Evolutionary conservation across 208 protist species (phyloP), one percentile per base, ranked within the genome.

Genomic region (Zelonia costaricensis): DNA sequence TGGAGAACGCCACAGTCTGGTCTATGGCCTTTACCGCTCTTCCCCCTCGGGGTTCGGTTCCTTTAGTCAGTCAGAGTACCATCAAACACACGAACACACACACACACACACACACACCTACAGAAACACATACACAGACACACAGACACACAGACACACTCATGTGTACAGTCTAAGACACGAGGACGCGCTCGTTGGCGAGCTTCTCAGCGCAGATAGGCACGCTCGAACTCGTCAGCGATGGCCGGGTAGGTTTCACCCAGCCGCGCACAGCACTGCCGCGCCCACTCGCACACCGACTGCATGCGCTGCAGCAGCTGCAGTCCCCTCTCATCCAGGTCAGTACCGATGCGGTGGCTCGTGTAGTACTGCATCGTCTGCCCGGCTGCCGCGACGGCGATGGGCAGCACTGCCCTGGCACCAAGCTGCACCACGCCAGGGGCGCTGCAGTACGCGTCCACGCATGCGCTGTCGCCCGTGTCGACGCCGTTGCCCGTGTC

Each of bases 241-340:
- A 81, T 76, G 1, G 58, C 10, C 2, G 81, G 74, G 43, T 72
- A 76, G 22, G 38, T 53, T 1, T 66, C 62, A 36, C 63, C 78
- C 23, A 51, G 64, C 35, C 55, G 59, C 6, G 40, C 68, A 53
- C 81, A 84, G 74, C 81, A 88, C 39, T 74, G 69, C 12, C 78
- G 80, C 40, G 82, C 78, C 81, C 85, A 88, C 48, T 63, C 60
- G 13, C 56, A 58, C 51, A 92, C 52, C n/a, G 35, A 42, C 59
- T 79, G 75, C 76, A 79, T 82, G n/a, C 60, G 69, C 51, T 75
- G 76, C 28, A 77, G 55, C 31, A 88, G 54, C 27, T 56, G 56
- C 18, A 15, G 33, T 64, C 25, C 61, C 63, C 10, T 74, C 36
- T 57, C 46, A 51, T 54, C 60, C 16, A 43, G 61, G n/a, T 69